These are phyloP conservation scores for Maudiozyma pseudohumilis DNA, from an alignment of 805 yeast genomes.

Conservation along the genomic window DNA sequence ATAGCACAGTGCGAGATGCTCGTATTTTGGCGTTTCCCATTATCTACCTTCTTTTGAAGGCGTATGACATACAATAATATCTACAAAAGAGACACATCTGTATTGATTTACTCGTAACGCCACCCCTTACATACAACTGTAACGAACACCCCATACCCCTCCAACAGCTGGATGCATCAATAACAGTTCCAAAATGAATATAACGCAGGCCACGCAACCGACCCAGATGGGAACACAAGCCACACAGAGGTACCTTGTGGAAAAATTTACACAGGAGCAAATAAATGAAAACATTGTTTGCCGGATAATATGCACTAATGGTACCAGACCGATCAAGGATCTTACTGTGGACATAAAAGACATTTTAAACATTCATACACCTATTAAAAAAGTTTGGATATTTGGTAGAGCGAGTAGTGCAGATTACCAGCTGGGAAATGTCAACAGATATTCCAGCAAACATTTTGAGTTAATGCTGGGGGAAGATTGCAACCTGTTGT, in stretches of 20 bases:
- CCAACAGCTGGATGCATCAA: too few species aligned
- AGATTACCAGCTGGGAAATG: conserved; percentile 52
- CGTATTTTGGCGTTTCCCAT: too few species aligned
- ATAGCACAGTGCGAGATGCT: too few species aligned
- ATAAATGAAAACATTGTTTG: conserved; percentile 38
- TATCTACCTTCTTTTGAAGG: too few species aligned
- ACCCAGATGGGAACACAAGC: conserved; percentile 38
- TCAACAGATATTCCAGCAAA: conserved; percentile 60
- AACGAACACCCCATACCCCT: too few species aligned
- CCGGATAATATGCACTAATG: conserved; percentile 50
- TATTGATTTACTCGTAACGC: too few species aligned
- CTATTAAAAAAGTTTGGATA: conserved; percentile 42
- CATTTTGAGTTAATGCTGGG: conserved; percentile 70
- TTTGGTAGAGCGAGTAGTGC: conserved; percentile 56
- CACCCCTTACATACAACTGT: too few species aligned
- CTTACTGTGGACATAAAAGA: conserved; percentile 30
- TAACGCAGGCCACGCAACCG: conserved; percentile 33
- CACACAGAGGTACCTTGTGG: conserved; percentile 28
- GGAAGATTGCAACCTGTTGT: conserved; percentile 38
- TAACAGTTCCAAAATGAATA: too few species aligned
- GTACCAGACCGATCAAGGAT: conserved; percentile 42
- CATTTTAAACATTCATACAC: conserved; percentile 14
- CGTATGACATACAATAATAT: too few species aligned
- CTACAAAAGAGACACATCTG: too few species aligned
- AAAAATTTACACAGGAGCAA: conserved; percentile 31